Evolutionary conservation across 129 eudicot species (phyloP).

Genomic region (Flaveria trinervia): DNA sequence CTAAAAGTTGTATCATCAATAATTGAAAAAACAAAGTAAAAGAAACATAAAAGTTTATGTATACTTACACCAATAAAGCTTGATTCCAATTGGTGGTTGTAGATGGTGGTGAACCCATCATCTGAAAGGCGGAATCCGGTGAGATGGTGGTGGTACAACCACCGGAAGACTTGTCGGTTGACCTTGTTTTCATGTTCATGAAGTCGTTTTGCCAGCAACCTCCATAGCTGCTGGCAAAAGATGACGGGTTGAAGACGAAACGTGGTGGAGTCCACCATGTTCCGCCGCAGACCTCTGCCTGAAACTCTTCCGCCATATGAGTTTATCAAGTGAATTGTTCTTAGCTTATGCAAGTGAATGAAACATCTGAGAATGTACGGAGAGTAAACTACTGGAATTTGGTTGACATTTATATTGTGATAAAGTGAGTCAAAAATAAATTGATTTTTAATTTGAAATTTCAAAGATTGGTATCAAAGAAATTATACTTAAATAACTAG

Average conservation of each 20-base stretch:
- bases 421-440: conserved; percentile 22
- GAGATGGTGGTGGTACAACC: conserved; percentile 26
- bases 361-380: conserved; percentile 28
- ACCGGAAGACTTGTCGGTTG: conserved; percentile 35
- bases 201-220: conserved; percentile 33
- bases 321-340: not conserved
- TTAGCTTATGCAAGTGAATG: conserved; percentile 10
- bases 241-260: conserved; percentile 21
- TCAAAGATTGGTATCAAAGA: conserved; percentile 24
- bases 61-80: conserved; percentile 44
- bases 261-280: conserved; percentile 43
- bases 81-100: conserved; percentile 40
- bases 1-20: conserved; percentile 35
- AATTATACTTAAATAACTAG: not conserved
- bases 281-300: conserved; percentile 38
- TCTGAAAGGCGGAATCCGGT: conserved; percentile 38
- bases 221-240: conserved; percentile 14
- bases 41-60: conserved; percentile 29
- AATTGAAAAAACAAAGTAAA: conserved; percentile 38
- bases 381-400: conserved; percentile 29
- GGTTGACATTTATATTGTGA: conserved; percentile 38
- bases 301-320: conserved; percentile 44
- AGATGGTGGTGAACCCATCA: conserved; percentile 26
- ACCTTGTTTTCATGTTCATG: conserved; percentile 33
- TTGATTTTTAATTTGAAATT: conserved; percentile 23